These are phyloP conservation scores for Oryza rufipogon DNA, from an alignment of 176 grass and related monocot genomes.

Conservation along the genomic window DNA sequence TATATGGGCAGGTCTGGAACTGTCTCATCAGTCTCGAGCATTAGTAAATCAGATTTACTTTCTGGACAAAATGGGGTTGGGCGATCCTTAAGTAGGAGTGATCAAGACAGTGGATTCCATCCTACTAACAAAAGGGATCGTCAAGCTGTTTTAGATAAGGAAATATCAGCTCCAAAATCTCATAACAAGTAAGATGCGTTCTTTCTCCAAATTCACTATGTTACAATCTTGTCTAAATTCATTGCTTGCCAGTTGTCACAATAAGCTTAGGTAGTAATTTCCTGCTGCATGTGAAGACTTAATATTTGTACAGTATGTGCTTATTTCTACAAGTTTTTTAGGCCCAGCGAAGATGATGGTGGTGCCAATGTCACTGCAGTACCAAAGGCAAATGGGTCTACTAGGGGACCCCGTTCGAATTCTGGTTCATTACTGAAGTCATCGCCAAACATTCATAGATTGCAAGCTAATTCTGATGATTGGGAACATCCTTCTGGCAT, in stretches of 20 bases:
- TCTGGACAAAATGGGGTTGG: conserved; percentile 66
- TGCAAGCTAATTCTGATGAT: conserved; percentile 62
- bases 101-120: conserved; percentile 65
- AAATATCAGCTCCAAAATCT: conserved; percentile 54
- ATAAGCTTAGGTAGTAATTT: conserved; percentile 19
- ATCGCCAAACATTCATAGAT: conserved; percentile 60
- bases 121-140: conserved; percentile 69
- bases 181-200: conserved; percentile 78
- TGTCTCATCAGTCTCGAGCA: conserved; percentile 43
- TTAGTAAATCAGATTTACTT: conserved; percentile 65
- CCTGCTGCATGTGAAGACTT: conserved; percentile 13
- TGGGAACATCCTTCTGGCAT: conserved; percentile 67
- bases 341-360: conserved; percentile 61
- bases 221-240: conserved; percentile 29
- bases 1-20: conserved; percentile 61
- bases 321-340: conserved; percentile 41
- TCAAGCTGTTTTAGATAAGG: conserved; percentile 64
- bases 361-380: conserved; percentile 51
- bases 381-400: conserved; percentile 63
- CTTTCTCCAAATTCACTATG: conserved; percentile 15
- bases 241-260: conserved; percentile 22
- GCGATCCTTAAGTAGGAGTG: conserved; percentile 62
- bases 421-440: conserved; percentile 71
- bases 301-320: conserved; percentile 13
- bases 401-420: conserved; percentile 74